Base-by-base conservation (phyloP, 768 basidiomycete species). In the Phanerochaete carnosa region DNA sequence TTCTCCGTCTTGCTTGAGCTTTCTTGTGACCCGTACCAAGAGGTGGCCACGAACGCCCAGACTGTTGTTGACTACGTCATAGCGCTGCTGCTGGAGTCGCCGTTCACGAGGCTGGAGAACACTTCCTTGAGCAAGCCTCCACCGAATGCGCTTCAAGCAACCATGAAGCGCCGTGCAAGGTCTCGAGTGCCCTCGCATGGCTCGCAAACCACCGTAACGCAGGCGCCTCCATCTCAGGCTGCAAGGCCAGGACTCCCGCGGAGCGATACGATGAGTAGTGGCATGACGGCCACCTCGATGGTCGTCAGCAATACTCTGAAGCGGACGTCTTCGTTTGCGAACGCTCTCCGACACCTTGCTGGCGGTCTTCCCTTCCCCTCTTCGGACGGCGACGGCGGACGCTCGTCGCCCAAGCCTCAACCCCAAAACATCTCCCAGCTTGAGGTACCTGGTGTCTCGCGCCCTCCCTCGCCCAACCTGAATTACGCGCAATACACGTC, bases 61-160 rank as follows among this genome's bases (percentile, higher is more conserved):
- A 95, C 92, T 0, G 86, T 96, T 28, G 83, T 94, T 30, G 97
- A 99, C 74, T 97, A 96, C 70, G 83, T 97, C 66, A 87, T 92
- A 76, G 94, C 94, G 1, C 82, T 95, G 3, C 83, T 98, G 13
- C 77, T 96, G 12, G 94, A 95, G 68, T 94, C 92, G 1, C 92
- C 94, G 0, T 96, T 96, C 70, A 85, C 85, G 7, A 78, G 85
- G 25, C 81, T 95, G 2, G 85, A 89, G 33, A 82, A 80, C 28
- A 84, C 88, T 0, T 84, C 90, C 1, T 75, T 95, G 23, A 76
- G 84, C 43, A 65, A 70, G 0, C 79, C 85, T 7, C 80, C 82
- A 0, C 75, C 80, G 0, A 66, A 71, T 16, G 78, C 80, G 33
- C 64, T 72, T 6, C 81, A 84, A 35, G 67, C 63, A 47, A 71